phyloP scores from a whole-genome alignment of 2,329 filamentous ascomycete genomes.

The Trichoderma aggressivum region DNA sequence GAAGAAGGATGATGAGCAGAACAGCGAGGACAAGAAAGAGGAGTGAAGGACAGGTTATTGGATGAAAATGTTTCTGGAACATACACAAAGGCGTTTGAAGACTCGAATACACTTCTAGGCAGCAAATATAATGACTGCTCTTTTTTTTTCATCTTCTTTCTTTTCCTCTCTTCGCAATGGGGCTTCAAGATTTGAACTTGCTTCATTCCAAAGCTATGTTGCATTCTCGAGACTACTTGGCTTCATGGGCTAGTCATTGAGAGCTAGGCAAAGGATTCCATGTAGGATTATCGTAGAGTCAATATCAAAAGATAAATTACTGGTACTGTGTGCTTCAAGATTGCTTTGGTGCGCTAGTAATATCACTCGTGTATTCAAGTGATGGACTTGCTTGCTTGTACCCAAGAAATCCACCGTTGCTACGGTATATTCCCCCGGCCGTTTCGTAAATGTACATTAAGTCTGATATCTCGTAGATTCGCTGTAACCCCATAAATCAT shows the following conservation, averaged over 20 bases:
- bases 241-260: neutral
- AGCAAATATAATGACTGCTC: neutral
- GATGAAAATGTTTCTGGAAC: neutral
- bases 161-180: neutral
- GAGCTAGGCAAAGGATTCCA: neutral
- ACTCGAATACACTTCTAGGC: neutral
- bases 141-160: neutral
- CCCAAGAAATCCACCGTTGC: neutral
- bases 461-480: neutral
- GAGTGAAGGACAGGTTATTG: neutral
- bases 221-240: neutral
- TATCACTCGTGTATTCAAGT: neutral
- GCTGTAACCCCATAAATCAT: neutral
- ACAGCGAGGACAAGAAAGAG: neutral
- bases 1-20: slow-evolving; percentile 29
- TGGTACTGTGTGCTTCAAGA: neutral
- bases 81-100: neutral
- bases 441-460: neutral
- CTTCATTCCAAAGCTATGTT: neutral
- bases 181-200: neutral
- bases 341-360: neutral
- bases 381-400: neutral
- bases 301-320: neutral
- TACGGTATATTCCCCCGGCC: neutral
- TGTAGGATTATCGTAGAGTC: neutral